Evolutionary conservation across 495 filamentous ascomycete species (phyloP), one percentile per base, ranked within the genome.

Genomic region (Penicillium antarcticum): DNA sequence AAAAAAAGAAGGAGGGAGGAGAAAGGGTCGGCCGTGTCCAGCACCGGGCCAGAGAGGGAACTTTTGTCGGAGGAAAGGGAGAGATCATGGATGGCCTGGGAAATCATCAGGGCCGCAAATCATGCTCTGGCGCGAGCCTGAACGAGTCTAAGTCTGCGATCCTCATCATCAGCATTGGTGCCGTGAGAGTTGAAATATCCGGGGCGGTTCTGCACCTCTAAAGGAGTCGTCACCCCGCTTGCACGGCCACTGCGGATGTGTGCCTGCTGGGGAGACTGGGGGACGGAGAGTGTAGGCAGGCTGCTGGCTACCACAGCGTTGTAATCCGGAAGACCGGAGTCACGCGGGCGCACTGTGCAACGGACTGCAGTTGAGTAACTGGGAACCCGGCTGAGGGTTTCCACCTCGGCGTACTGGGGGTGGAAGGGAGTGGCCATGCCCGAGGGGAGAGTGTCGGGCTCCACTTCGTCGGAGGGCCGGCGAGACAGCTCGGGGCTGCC

Each of bases 301-400:
- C 59, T 57, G 33, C 61, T 66, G 11, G 75, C 69, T 5, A 76
- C 70, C 9, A 75, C 80, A 11, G 70, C 59, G 19, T 75, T 63
- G 60, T 85, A 85, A 45, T 74, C 75, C 2, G 81, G 81, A 21
- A 85, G 67, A 14, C 55, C 61, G 3, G 66, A 66, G 36, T 76
- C 79, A 37, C 59, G 72, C 12, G 75, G 74, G 35, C 77, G 76
- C 13, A 82, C 69, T 9, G 79, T 77, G 1, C 82, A 75, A 39
- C 77, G 81, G 14, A 91, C 76, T 1, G 90, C 90, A 11, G 90
- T 92, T 4, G 79, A 74, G 63, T 95, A 95, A 43, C 86, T 90
- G 4, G 90, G 90, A 7, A 94, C 88, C 43, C 84, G 87, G 56
- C 79, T 86, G 16, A 92, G 70, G 34, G 78, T 75, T 48, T 81